Percentiles rank a stretch among this genome's conserved stretches.
Evolutionary conservation across 1,139 yeast species (phyloP).

Genomic region (Komagataea norvegica): DNA sequence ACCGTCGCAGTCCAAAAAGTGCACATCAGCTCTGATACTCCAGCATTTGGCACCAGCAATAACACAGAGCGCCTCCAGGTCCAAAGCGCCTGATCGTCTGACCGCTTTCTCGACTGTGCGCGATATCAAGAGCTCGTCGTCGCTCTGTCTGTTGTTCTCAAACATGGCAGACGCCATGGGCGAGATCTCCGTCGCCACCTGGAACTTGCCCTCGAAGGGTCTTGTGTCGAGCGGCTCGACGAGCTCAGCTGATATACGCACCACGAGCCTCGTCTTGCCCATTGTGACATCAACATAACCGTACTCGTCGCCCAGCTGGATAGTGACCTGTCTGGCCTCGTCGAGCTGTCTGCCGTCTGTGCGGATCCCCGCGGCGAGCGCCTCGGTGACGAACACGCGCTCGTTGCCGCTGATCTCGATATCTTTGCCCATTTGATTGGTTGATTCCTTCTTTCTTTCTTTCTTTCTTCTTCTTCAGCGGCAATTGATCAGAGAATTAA

Average conservation of each 20-base stretch:
- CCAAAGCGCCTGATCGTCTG: constrained; percentile 83
- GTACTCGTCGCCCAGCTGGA: constrained; percentile 61
- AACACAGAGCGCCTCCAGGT: constrained; percentile 84
- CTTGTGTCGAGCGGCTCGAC: constrained; percentile 82
- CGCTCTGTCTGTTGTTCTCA: constrained; percentile 62
- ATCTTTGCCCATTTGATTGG: constrained; percentile 57
- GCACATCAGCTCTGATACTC: constrained; percentile 85
- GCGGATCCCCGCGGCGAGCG: constrained; percentile 59
- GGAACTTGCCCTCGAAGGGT: constrained; percentile 89
- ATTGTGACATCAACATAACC: constrained; percentile 78
- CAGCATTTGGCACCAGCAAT: constrained; percentile 90
- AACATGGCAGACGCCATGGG: constrained; percentile 87
- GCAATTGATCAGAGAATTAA: too few species aligned
- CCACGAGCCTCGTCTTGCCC: constrained; percentile 73
- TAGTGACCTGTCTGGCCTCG: constrained; percentile 58
- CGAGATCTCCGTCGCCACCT: constrained; percentile 78
- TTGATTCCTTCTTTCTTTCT: not conserved
- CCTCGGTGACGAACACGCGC: constrained; percentile 52
- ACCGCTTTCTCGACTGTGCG: constrained; percentile 88
- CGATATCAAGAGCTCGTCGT: constrained; percentile 74
- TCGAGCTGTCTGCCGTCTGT: constrained; percentile 64
- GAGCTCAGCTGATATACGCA: constrained; percentile 76
- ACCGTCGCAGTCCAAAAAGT: constrained; percentile 86
- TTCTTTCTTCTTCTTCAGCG: too few species aligned
- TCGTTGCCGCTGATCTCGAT: constrained; percentile 67